Conservation (phyloP, 78 protist genomes). For the Guillardia theta region DNA sequence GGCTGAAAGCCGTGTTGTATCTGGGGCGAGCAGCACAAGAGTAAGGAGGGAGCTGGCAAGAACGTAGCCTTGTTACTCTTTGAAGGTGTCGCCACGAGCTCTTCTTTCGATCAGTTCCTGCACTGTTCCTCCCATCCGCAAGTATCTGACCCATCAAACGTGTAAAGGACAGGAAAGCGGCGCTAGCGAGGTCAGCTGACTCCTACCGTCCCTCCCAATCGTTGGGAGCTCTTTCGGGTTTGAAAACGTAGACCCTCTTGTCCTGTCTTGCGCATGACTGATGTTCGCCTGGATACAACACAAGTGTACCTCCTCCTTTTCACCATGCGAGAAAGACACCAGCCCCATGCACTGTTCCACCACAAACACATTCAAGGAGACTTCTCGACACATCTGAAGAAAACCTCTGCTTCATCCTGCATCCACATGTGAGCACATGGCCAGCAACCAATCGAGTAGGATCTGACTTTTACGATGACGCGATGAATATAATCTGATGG, state of each 20-base stretch:
- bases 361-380: not conserved
- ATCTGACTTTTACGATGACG: not conserved
- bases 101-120: not conserved
- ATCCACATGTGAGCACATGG: too few relatives aligned
- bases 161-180: not conserved
- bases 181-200: not conserved
- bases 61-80: too few relatives aligned
- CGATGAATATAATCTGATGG: not conserved
- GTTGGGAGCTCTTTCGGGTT: not conserved
- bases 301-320: too few relatives aligned
- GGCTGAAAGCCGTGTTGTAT: too few relatives aligned
- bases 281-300: too few relatives aligned
- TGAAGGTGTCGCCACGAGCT: constrained; percentile 3
- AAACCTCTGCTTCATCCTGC: too few relatives aligned
- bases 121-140: not conserved
- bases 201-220: not conserved
- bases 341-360: not conserved
- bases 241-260: not conserved
- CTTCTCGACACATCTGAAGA: not conserved
- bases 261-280: too few relatives aligned
- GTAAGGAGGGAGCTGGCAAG: too few relatives aligned
- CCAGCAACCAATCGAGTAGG: too few relatives aligned
- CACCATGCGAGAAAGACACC: not conserved
- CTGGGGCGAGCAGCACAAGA: too few relatives aligned
- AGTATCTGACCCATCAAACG: not conserved